These are phyloP conservation scores for Avena sativa DNA, from an alignment of 176 grass and related monocot genomes.

Conservation along the genomic window DNA sequence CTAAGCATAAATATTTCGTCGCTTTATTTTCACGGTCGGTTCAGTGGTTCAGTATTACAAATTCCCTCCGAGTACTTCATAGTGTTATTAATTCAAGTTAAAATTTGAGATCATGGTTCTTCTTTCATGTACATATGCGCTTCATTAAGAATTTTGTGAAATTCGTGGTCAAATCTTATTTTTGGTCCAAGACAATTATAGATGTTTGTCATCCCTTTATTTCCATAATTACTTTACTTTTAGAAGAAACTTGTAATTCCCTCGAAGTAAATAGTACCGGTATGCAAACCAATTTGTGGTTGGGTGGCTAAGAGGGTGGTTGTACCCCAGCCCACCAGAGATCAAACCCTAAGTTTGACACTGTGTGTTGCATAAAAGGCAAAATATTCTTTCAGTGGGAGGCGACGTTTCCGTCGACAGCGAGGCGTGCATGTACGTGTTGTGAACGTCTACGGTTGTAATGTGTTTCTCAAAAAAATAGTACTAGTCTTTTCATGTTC, in stretches of 20 bases:
- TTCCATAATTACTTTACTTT: neutral
- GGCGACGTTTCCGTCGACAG: no score
- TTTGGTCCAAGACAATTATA: neutral
- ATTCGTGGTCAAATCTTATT: neutral
- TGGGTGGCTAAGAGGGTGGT: no score
- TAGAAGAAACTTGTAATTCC: neutral
- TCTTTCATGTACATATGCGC: neutral
- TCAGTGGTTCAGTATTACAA: neutral
- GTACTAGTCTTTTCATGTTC: neutral
- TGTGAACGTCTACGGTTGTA: no score
- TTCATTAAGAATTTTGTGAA: neutral
- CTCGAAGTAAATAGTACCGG: neutral
- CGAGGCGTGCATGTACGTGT: no score
- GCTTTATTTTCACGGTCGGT: neutral
- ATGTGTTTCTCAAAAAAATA: no score
- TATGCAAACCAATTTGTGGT: no score
- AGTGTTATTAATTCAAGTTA: neutral
- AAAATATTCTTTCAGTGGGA: no score
- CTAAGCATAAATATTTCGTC: neutral
- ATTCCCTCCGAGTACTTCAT: neutral
- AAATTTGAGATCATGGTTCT: neutral
- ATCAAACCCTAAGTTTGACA: no score
- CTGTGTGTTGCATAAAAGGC: no score
- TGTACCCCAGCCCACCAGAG: no score
- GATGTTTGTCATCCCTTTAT: neutral